Evolutionary conservation across 1,284 basidiomycete species (phyloP), one percentile per base, ranked within the genome.

Genomic region (Meira miltonrushii): DNA sequence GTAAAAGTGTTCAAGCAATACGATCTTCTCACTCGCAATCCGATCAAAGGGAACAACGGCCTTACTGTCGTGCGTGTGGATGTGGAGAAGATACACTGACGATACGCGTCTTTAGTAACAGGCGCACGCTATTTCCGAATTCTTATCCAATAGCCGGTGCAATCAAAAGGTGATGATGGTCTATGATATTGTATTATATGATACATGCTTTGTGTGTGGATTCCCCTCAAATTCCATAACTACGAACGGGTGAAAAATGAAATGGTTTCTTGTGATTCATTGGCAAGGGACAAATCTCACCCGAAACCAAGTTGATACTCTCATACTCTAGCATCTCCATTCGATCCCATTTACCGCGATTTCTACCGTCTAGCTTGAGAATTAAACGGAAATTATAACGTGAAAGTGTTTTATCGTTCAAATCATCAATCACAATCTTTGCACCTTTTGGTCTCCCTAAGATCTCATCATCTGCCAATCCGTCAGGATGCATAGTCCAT

Each of bases 361-460:
- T 33, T 33, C 41, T 87, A 47, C 89, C 89, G n/a, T 84, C 83
- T 17, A 96, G 81, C 11, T 82, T 79, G 60, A 96, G 83, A 12
- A 83, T 83, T 91, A 96, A 95, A 71, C 85, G 85, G 78, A 95
- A 95, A 7, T 85, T 82, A 77, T 94, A 94, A 51, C 87, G 85
- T 11, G 80, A 79, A 58, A 76, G 63, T 13, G 65, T 59, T 58
- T 61, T 64, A 63, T 71, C 74, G 62, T 67, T 54, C 55, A 77
- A 25, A 55, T 73, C 67, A 40, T 74, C 70, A 10, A 75, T 54
- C 17, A 73, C 64, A 23, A 75, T 66, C 39, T 71, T 72, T 39
- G 67, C 68, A 0, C 67, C 68, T n/a, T 43, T 41, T 38, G 66
- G 58, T 11, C 62, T 47, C 4, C 56, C 62, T 19, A 66, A 63